Percentiles rank a stretch among this genome's conserved stretches.
These are phyloP conservation scores for Angomonas ambiguus DNA, from an alignment of 208 protist genomes.

Conservation along the genomic window DNA sequence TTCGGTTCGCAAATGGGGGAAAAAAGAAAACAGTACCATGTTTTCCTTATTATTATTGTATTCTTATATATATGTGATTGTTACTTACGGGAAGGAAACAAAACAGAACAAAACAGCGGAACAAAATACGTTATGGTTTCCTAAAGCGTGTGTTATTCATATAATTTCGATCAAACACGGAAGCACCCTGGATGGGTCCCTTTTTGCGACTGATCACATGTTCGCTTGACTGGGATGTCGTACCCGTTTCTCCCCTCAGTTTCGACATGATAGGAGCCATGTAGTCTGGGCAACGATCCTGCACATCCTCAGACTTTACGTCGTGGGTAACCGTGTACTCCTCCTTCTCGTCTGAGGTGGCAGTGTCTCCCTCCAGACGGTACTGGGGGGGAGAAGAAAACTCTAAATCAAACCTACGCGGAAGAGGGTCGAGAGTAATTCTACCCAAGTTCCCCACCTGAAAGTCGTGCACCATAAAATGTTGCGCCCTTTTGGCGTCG, in stretches of 20 bases:
- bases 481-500: slow-evolving; percentile 58
- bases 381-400: background rate
- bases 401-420: slow-evolving; percentile 27
- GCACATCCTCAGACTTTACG: slow-evolving; percentile 69
- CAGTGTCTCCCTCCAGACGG: background rate
- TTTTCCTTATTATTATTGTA: too few species aligned
- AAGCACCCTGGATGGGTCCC: slow-evolving; percentile 70
- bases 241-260: slow-evolving; percentile 23
- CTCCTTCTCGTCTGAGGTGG: slow-evolving; percentile 4
- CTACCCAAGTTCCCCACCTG: slow-evolving; percentile 72
- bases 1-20: too few species aligned
- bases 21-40: too few species aligned
- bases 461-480: slow-evolving; percentile 86
- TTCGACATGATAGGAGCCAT: slow-evolving; percentile 70
- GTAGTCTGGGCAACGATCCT: slow-evolving; percentile 72
- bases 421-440: slow-evolving; percentile 81
- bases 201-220: slow-evolving; percentile 78
- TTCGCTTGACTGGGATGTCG: slow-evolving; percentile 12
- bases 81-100: too few species aligned
- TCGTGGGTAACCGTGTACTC: slow-evolving; percentile 61
- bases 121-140: background rate
- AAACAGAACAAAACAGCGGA: too few species aligned
- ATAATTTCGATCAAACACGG: slow-evolving; percentile 43
- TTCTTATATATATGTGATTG: too few species aligned
- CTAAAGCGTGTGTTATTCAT: slow-evolving; percentile 33